Conservation (phyloP, 768 basidiomycete species). For the Trametes cingulata region DNA sequence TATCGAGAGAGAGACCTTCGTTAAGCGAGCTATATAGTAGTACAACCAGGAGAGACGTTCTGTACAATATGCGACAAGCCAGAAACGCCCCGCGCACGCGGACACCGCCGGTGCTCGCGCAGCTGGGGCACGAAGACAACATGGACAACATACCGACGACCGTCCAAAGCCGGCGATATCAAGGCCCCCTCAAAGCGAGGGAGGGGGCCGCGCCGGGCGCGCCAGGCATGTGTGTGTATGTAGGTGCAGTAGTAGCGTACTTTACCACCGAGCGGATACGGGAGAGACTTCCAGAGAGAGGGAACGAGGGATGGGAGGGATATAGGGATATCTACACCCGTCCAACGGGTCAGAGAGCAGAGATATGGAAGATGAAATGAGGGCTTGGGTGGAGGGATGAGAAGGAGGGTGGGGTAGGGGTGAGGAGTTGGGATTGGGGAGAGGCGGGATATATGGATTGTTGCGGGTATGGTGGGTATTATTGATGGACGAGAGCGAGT, state of each 20-base stretch:
- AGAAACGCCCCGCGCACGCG: background rate
- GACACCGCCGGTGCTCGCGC: no score
- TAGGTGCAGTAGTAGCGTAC: background rate
- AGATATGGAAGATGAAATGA: background rate
- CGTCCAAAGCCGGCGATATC: background rate
- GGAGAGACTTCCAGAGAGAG: background rate
- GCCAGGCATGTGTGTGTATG: no score
- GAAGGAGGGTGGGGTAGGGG: background rate
- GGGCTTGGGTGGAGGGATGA: background rate
- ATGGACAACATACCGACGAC: background rate
- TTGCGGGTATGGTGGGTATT: constrained; percentile 7
- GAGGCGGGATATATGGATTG: background rate
- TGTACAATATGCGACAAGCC: constrained; percentile 9
- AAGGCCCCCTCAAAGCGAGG: no score
- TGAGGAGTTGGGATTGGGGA: background rate
- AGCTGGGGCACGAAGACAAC: background rate
- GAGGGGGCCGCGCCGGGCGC: no score
- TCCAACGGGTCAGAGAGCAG: constrained; percentile 1
- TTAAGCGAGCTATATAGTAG: constrained; percentile 16
- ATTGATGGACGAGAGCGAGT: background rate
- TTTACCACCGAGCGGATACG: background rate
- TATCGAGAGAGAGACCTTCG: background rate
- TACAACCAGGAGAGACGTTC: constrained; percentile 11
- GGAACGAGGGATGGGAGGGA: background rate
- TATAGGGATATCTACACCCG: constrained; percentile 5